Base-by-base conservation (phyloP, 2,329 filamentous ascomycete genomes). In the Alternaria sp. region DNA sequence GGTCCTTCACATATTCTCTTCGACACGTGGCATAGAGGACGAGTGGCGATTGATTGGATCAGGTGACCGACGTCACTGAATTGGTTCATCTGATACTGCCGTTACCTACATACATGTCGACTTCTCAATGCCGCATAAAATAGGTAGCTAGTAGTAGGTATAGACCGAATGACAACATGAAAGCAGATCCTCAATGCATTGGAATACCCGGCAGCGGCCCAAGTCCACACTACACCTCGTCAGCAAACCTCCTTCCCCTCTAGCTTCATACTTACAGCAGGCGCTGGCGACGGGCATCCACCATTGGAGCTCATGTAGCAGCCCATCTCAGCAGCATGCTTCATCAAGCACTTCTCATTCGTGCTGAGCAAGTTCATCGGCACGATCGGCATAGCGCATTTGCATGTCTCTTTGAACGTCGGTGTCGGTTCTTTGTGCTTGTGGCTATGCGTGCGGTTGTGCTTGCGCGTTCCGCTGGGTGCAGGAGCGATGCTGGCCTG, bases 321-420 rank as follows among this genome's bases (percentile, higher is more conserved):
- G 6, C 64, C 68, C 63, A 71, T 65, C 5, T 59, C 54, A 15
- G 64, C 59, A 8, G 68, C 63, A 43, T 66, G 60, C 18, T 69
- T 61, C 64, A 71, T 67, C 49, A 66, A 56, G 55, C 68, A 71
- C 56, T 55, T 67, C 67, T 78, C 73, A 9, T 68, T 66, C 14
- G 60, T 58, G 21, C 57, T 69, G 46, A 78, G 64, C 61, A 71
- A 33, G 50, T 74, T 67, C 33, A 67, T 58, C 2, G 75, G 75
- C 12, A 78, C 63, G 30, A 78, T 61, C 2, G 75, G 71, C 57
- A 68, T 68, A 9, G 58, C 21, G 50, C 74, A 78, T 11, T 74
- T 62, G 53, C 75, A 78, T 12, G 37, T 23, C 14, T 51, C 21
- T 46, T 72, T 73, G 61, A 78, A 78, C 1, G 64, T 70, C 3